Conservation (phyloP, 169 alveolate species). For the Toxoplasma gondii region DNA sequence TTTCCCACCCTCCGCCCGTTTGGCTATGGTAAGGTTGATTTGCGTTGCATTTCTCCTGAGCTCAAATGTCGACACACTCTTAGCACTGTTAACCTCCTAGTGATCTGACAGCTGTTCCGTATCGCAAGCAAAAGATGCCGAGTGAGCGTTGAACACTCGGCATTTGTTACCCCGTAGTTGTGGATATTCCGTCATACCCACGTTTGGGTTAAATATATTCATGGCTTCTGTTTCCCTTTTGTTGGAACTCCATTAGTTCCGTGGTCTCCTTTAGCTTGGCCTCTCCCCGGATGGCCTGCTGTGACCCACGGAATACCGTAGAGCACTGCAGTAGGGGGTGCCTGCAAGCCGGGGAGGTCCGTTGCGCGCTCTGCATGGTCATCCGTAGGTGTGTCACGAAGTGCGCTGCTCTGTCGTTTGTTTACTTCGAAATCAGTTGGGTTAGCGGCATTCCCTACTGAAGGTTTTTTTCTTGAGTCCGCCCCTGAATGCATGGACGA, state of each 20-base stretch:
- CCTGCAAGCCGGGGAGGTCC: not conserved
- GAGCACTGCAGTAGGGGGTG: not conserved
- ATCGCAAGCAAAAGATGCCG: too few species aligned
- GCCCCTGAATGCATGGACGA: not conserved
- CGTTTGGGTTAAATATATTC: not conserved
- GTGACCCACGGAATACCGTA: constrained; percentile 31
- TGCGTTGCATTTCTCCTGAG: too few species aligned
- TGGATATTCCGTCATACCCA: not conserved
- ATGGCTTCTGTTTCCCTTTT: not conserved
- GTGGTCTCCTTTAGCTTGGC: not conserved
- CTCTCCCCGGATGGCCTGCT: not conserved
- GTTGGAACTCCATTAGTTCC: not conserved
- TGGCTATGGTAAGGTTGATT: too few species aligned
- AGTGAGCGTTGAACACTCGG: too few species aligned
- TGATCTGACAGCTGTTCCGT: too few species aligned
- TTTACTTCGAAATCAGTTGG: not conserved
- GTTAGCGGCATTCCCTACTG: not conserved
- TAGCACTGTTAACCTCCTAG: too few species aligned
- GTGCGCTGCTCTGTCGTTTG: not conserved
- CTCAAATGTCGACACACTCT: too few species aligned
- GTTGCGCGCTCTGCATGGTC: not conserved
- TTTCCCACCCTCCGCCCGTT: too few species aligned
- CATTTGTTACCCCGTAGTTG: not conserved
- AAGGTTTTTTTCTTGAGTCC: not conserved
- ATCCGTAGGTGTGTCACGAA: not conserved